These are phyloP conservation scores for Cercospora sp. DNA, from an alignment of 2,329 filamentous ascomycete genomes.

Conservation along the genomic window DNA sequence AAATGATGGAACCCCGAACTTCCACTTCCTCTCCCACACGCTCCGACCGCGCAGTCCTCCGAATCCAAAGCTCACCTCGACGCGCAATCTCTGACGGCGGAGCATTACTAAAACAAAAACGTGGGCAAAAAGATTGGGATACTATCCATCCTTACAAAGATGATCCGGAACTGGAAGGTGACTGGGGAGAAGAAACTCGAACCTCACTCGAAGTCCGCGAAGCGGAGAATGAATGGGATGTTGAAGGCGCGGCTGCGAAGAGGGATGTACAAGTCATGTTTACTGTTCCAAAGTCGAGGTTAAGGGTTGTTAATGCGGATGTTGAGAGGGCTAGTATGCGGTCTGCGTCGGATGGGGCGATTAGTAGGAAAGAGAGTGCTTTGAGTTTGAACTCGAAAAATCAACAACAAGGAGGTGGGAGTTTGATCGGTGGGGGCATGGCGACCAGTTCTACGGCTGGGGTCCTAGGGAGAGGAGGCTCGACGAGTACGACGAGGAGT, in stretches of 20 bases:
- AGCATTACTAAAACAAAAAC: conserved; percentile 42
- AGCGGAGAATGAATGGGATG: conserved; percentile 52
- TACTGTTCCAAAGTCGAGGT: conserved; percentile 81
- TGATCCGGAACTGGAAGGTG: conserved; percentile 35
- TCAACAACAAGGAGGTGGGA: not conserved
- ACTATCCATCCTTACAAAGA: conserved; percentile 32
- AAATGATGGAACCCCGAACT: conserved; percentile 21
- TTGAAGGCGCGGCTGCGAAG: conserved; percentile 49
- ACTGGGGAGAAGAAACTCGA: conserved; percentile 37
- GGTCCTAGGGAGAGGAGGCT: conserved; percentile 20
- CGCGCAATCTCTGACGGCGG: conserved; percentile 49
- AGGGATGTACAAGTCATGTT: conserved; percentile 69
- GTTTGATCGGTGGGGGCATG: not conserved
- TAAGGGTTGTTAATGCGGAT: conserved; percentile 87
- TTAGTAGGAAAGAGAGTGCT: conserved; percentile 26
- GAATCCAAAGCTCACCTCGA: conserved; percentile 33
- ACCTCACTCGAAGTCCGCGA: conserved; percentile 29
- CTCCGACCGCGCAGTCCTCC: not conserved
- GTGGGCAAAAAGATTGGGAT: conserved; percentile 45
- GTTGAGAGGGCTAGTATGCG: conserved; percentile 43
- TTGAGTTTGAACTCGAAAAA: not conserved
- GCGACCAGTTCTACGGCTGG: not conserved
- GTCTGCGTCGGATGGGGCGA: conserved; percentile 37
- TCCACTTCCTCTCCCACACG: conserved; percentile 32
- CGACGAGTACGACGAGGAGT: conserved; percentile 19